A percentile compares a stretch with the other conserved stretches of the same genome.
Conservation (phyloP, 176 grass and related monocot genomes). For the Musa itinerans region DNA sequence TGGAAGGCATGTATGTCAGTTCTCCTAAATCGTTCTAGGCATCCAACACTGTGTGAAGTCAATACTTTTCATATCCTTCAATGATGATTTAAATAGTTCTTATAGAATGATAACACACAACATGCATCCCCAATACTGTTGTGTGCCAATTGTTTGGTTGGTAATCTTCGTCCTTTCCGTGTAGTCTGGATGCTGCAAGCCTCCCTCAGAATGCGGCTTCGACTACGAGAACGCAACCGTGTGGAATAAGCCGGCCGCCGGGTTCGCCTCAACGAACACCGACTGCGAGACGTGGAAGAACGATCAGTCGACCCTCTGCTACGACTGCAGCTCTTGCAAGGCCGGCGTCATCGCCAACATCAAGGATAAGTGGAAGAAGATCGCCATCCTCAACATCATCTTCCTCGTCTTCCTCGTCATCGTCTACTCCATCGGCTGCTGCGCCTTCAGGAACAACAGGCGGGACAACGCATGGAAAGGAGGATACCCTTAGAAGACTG, state of each 20-base stretch:
- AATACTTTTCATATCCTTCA: no score
- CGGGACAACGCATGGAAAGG: constrained; percentile 32
- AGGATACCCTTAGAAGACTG: constrained; percentile 12
- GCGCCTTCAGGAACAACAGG: constrained; percentile 50
- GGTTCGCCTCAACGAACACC: constrained; percentile 1
- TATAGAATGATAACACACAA: no score
- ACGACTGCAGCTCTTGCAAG: constrained; percentile 55
- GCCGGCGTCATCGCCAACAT: constrained; percentile 39
- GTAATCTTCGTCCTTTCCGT: background rate
- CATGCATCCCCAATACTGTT: no score
- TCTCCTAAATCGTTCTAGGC: no score
- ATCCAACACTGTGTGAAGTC: no score
- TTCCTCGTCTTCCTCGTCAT: constrained; percentile 39
- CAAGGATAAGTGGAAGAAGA: constrained; percentile 45
- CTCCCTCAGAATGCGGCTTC: constrained; percentile 50
- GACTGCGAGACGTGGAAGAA: constrained; percentile 55
- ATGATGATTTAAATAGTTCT: no score
- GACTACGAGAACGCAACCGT: constrained; percentile 32
- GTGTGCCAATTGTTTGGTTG: no score
- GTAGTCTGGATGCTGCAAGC: constrained; percentile 73
- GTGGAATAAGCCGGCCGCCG: constrained; percentile 19
- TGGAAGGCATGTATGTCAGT: no score
- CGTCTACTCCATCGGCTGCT: constrained; percentile 31
- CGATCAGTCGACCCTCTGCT: constrained; percentile 44
- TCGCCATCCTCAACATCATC: constrained; percentile 48